Base-by-base conservation (phyloP, 2,329 filamentous ascomycete genomes). In the Fusarium coffeatum region DNA sequence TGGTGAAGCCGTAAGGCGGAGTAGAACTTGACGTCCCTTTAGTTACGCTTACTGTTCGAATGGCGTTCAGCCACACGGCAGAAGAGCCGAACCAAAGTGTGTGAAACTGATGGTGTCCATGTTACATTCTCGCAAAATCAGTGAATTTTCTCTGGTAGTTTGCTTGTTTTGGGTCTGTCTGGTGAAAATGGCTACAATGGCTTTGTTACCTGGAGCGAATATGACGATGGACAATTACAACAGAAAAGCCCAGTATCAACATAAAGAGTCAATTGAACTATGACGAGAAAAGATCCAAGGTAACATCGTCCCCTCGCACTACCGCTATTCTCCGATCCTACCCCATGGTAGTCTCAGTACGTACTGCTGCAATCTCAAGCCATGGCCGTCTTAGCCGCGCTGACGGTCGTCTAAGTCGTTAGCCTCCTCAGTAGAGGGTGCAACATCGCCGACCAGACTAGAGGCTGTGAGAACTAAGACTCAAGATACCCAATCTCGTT, bases 381-480 rank as follows among this genome's bases (percentile, higher is more conserved):
- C 53, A 54, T 45, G 51, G 61, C 61, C 61, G 61, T 64, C 20
- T 57, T 70, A 69, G 41, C 66, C 66, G 66, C 47, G 55, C 55
- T 59, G 59, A 59, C 27, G 40, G 25, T 53, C 40, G 22, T 51
- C 47, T 50, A 45, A 45, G 23, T 45, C 25, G 23, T 23, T 64
- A 55, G 49, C 23, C 15, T 10, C n/a, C 32, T 12, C 13, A 41
- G 13, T 53, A 22, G 20, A 41, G 43, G 51, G 13, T 49, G 48
- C 27, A 45, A 48, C 41, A 62, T 34, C n/a, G 25, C 45, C 55
- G 56, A 30, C 42, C 28, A 51, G 55, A 30, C 55, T 64, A 50
- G 41, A 30, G 10, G n/a, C 9, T 40, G 61, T 54, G 43, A 66
- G 61, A 66, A 40, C 49, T 54, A 62, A 41, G n/a, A 42, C 32